Evolutionary conservation across 1,139 yeast genomes (phyloP), one percentile per base, ranked within the genome.

Genomic region (Geotrichum histeridarum): DNA sequence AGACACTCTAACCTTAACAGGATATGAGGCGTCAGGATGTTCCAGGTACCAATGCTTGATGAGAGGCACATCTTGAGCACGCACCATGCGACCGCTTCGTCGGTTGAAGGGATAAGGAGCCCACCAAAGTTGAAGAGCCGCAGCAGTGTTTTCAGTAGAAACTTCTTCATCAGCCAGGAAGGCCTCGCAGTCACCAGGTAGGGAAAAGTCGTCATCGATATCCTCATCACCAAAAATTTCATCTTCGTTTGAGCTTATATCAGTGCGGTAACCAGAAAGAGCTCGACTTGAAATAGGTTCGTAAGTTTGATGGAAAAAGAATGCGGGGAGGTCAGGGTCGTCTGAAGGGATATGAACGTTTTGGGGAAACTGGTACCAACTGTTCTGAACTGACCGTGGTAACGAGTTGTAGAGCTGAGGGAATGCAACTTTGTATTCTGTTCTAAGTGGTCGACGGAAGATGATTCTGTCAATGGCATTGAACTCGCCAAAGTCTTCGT

Each of bases 31-130:
- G 5, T 69, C 68, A 2, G 80, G 72, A 54, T 84, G 88, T 58
- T 86, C 84, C 48, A 79, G 70, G 63, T 87, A 90, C 96, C 96
- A 90, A 32, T 78, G 74, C 67, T 93, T 93, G 12, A 88, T 77
- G 4, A 94, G 69, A 0, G 97, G 82, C 5, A 90, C 95, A 70
- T 94, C 99, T 67, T 93, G 88, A 0, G 98, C 95, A 61, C 98
- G 77, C 0, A 81, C 82, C 64, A 78, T 88, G 33, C 69, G 73
- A 0, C 95, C 96, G 41, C 83, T 78, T 33, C 88, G 79, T 43
- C 80, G 77, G 61, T 89, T 84, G 68, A 86, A 93, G 0, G 99
- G 99, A 61, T 76, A 81, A 2, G 96, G 91, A 0, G 98, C 90
- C 78, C 84, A 78, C 75, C 83, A 82, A 31, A 91, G 72, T 33